Evolutionary conservation across 2,329 filamentous ascomycete genomes (phyloP), one percentile per base, ranked within the genome.

Genomic region (Xylariaceae sp.): DNA sequence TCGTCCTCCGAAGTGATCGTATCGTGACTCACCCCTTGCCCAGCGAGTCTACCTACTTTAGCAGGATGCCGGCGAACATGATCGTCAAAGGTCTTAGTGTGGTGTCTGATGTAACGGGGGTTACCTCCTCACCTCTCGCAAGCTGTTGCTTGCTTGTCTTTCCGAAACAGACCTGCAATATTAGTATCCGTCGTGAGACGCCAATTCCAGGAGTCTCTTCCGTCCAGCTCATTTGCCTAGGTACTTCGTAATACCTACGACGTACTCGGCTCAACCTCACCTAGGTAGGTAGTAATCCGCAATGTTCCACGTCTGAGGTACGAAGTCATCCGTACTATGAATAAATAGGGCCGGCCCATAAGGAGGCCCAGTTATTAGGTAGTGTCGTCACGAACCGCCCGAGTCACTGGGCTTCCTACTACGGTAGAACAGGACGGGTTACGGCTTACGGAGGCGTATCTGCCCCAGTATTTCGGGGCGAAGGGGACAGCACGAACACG

Each of bases 381-480:
- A 45, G 37, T 42, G 9, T 9, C 5, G 42, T n/a, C 42, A 45
- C 9, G 9, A 45, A 45, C 11, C 11, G 23, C 37, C 58, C 62
- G 62, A 54, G 57, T 51, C 55, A 59, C 59, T 60, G 60, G 62
- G 54, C 52, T 57, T 58, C 58, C 56, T 57, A 53, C 57, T 59
- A 34, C 50, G 59, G 57, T 58, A 56, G 58, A 58, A 58, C 15
- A 54, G 51, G 50, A 63, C 57, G 62, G 62, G 44, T 64, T 30
- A 30, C 23, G 56, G 37, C 11, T 10, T 42, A 58, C 57, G 62
- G 63, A 53, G 53, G 47, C 34, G 44, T 42, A 42, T 42, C 37
- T 30, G 58, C 42, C 57, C 63, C 63, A 60, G 45, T 62, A 57
- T 63, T 63, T 58, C 61, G 63, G 63, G 52, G 37, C 39, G 54